These are phyloP conservation scores for Polygonum maritimum DNA, from an alignment of 148 eudicot genomes.

Conservation along the genomic window DNA sequence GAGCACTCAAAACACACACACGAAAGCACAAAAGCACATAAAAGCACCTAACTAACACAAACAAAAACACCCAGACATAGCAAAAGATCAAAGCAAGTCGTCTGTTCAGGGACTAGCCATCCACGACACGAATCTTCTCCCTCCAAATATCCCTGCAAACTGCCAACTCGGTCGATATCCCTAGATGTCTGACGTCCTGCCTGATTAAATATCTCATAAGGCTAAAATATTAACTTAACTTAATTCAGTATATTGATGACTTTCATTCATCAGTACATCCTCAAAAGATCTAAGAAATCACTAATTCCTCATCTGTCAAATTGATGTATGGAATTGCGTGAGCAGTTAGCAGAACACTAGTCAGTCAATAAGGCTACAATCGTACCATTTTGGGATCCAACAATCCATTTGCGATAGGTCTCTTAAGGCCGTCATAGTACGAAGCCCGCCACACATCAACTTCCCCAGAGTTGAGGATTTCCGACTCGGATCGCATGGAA, in stretches of 20 bases:
- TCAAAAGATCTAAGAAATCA: not conserved
- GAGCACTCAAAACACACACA: no score
- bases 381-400: slow-evolving; percentile 80
- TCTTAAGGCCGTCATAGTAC: slow-evolving; percentile 39
- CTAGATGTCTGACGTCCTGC: no score
- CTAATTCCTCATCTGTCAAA: not conserved
- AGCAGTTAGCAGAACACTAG: not conserved
- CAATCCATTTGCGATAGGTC: slow-evolving; percentile 54
- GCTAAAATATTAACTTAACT: not conserved
- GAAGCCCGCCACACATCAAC: slow-evolving; percentile 41
- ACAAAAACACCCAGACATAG: no score
- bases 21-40: no score
- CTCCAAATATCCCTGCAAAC: no score
- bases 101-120: no score
- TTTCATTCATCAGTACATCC: not conserved
- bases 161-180: no score
- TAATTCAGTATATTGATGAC: not conserved
- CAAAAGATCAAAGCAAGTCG: no score
- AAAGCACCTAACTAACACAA: no score
- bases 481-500: slow-evolving; percentile 48
- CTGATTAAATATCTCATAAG: not conserved
- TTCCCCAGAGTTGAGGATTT: slow-evolving; percentile 48
- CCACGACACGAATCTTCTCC: no score
- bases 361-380: not conserved
- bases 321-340: not conserved